These are phyloP conservation scores for Acanthamoeba quina DNA, from an alignment of 208 protist species.

Conservation along the genomic window DNA sequence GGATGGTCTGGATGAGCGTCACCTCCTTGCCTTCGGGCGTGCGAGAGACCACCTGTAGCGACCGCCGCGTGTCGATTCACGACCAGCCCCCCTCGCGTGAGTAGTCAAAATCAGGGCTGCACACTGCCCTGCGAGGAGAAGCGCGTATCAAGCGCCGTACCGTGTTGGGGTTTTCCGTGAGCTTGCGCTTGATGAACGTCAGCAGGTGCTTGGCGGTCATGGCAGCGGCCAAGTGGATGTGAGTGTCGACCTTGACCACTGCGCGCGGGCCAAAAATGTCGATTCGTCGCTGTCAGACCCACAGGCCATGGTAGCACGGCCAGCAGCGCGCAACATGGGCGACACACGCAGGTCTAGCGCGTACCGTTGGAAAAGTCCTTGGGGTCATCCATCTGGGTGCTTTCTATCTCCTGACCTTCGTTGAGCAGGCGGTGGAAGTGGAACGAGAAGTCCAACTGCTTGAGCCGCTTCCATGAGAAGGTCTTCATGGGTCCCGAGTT, in stretches of 20 bases:
- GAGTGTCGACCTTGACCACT: conserved; percentile 98
- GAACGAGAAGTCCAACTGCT: conserved; percentile 84
- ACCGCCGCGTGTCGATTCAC: not conserved
- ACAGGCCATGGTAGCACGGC: not conserved
- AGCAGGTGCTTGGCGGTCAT: conserved; percentile 96
- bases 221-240: conserved; percentile 97
- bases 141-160: not conserved
- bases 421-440: conserved; percentile 95
- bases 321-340: not conserved
- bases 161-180: conserved; percentile 92
- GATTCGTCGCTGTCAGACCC: conserved; percentile 76
- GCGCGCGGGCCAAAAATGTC: conserved; percentile 96
- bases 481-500: conserved; percentile 70
- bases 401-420: conserved; percentile 91
- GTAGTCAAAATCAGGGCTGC: no score
- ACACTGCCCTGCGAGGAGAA: no score
- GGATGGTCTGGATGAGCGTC: conserved; percentile 87
- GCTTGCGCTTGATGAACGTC: conserved; percentile 95
- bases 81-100: no score
- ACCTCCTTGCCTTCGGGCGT: conserved; percentile 86
- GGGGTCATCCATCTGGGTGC: conserved; percentile 92
- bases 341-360: conserved; percentile 9
- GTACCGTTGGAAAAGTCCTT: conserved; percentile 86
- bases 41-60: conserved; percentile 92
- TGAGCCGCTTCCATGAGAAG: conserved; percentile 57